Conservation (phyloP, 306 rosid species). For the Corylus avellana region DNA sequence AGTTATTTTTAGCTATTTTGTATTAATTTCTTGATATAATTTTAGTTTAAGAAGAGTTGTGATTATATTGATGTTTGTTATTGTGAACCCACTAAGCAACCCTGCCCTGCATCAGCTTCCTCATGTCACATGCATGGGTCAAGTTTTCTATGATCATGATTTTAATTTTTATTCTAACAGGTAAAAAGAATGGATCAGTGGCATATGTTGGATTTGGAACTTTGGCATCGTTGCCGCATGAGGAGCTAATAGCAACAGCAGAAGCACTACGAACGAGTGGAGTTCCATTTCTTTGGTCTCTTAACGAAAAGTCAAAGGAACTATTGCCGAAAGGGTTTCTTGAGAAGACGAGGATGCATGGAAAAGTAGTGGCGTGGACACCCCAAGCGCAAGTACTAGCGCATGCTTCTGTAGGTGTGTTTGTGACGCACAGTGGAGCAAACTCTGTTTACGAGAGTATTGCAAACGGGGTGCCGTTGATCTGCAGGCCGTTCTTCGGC, state of each 20-base stretch:
- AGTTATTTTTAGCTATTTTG: no score
- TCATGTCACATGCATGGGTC: no score
- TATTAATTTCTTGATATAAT: no score
- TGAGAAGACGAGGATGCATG: conserved; percentile 25
- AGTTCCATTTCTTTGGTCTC: conserved; percentile 29
- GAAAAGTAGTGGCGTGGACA: conserved; percentile 56
- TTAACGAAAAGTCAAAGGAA: conserved; percentile 2
- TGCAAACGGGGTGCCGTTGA: conserved; percentile 52
- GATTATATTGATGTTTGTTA: no score
- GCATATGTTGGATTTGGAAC: conserved; percentile 32
- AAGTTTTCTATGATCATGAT: no score
- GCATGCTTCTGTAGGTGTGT: conserved; percentile 44
- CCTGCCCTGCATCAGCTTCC: no score
- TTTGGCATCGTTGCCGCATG: neutral
- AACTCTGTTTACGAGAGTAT: conserved; percentile 54
- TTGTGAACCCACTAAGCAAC: no score
- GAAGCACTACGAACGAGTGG: conserved; percentile 25
- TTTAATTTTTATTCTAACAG: no score
- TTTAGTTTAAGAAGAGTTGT: no score
- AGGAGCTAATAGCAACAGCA: conserved; percentile 24
- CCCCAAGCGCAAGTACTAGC: conserved; percentile 47
- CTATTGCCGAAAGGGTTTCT: conserved; percentile 44
- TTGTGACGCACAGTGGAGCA: conserved; percentile 52
- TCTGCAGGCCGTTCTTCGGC: conserved; percentile 49
- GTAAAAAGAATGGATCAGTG: conserved; percentile 5